Evolutionary conservation across 2,329 filamentous ascomycete genomes (phyloP).

Genomic region (Chrysoporthe cubensis): DNA sequence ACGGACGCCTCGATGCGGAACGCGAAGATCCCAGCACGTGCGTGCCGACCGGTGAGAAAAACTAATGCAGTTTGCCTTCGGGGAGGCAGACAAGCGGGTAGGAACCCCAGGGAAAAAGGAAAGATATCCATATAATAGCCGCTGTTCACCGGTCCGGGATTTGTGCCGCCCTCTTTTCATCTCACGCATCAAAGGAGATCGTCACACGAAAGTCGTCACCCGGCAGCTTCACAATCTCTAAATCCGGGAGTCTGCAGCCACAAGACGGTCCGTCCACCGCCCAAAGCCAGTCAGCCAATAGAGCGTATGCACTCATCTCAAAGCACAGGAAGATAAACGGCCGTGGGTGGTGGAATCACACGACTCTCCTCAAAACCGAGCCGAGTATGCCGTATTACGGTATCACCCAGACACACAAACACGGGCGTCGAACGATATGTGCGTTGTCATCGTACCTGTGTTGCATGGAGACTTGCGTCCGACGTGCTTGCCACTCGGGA

Average conservation of each 20-base stretch:
- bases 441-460: neutral
- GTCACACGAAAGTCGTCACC: constrained; percentile 8
- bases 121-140: neutral
- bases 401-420: constrained; percentile 12
- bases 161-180: neutral
- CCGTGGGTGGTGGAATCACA: constrained; percentile 6
- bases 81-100: neutral
- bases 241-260: neutral
- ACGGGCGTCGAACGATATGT: neutral
- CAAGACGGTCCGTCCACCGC: constrained; percentile 1
- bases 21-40: constrained; percentile 4
- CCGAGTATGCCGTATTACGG: constrained; percentile 11
- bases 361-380: neutral
- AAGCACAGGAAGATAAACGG: constrained; percentile 15
- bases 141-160: constrained; percentile 1
- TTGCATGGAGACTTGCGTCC: neutral
- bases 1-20: neutral
- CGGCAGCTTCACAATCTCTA: constrained; percentile 4
- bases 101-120: neutral
- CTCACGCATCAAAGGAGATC: neutral
- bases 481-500: neutral
- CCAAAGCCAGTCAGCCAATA: constrained; percentile 13
- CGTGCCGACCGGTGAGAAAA: constrained; percentile 1
- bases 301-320: constrained; percentile 11
- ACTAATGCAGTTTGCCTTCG: constrained; percentile 3